These are phyloP conservation scores for Scopulariopsis brevicaulis DNA, from an alignment of 2,329 filamentous ascomycete species.

Conservation along the genomic window DNA sequence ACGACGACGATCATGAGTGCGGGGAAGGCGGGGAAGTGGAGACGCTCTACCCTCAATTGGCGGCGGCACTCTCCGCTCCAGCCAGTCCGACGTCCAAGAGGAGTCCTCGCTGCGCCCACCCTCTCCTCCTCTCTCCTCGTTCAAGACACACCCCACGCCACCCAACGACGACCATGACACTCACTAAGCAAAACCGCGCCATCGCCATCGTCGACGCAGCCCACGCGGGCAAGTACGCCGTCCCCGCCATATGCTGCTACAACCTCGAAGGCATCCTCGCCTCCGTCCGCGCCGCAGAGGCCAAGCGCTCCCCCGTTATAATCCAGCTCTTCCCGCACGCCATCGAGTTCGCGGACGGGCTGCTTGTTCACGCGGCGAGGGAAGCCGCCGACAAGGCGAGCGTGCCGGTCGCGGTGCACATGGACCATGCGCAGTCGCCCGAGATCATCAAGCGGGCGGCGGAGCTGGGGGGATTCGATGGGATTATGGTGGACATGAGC, in stretches of 20 bases:
- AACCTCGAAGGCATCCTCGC: conserved; percentile 62
- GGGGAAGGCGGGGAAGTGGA: too few species aligned
- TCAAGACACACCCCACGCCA: not conserved
- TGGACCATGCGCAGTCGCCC: conserved; percentile 55
- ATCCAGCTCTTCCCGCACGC: conserved; percentile 62
- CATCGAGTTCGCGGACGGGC: not conserved
- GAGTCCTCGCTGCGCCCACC: not conserved
- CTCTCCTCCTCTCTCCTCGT: not conserved
- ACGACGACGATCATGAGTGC: too few species aligned
- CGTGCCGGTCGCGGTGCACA: conserved; percentile 51
- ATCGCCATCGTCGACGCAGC: conserved; percentile 38
- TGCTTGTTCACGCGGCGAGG: conserved; percentile 28
- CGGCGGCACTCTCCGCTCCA: too few species aligned
- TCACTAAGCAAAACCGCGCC: conserved; percentile 11
- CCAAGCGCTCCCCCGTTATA: conserved; percentile 52
- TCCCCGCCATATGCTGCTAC: conserved; percentile 32
- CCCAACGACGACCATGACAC: not conserved
- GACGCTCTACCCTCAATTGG: too few species aligned
- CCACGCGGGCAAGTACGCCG: conserved; percentile 40
- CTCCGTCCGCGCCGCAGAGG: conserved; percentile 55
- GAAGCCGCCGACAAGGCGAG: conserved; percentile 38
- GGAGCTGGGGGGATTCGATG: conserved; percentile 45
- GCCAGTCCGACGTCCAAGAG: too few species aligned
- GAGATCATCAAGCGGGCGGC: conserved; percentile 46
- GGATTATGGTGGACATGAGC: conserved; percentile 69